Percentiles rank a stretch among this genome's conserved stretches.
Evolutionary conservation across 2,329 filamentous ascomycete species (phyloP).

Genomic region (Pseudogymnoascus sp.): DNA sequence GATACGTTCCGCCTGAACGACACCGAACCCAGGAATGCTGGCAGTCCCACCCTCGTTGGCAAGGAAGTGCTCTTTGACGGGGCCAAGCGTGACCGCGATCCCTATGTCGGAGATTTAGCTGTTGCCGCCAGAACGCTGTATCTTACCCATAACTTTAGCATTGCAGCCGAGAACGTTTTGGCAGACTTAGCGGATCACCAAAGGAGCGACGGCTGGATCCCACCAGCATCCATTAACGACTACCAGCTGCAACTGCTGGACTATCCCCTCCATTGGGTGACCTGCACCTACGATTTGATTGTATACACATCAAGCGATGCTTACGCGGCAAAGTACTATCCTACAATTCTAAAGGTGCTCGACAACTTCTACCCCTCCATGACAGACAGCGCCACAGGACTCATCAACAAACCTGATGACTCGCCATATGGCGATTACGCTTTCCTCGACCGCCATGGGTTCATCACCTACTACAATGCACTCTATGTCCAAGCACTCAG

Average conservation of each 20-base stretch:
- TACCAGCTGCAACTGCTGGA: constrained; percentile 44
- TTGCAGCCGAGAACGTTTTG: constrained; percentile 40
- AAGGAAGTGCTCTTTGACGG: constrained; percentile 44
- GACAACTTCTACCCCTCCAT: constrained; percentile 41
- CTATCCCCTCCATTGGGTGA: constrained; percentile 48
- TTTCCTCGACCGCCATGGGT: constrained; percentile 40
- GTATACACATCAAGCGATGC: constrained; percentile 42
- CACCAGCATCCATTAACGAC: constrained; percentile 37
- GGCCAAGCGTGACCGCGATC: constrained; percentile 45
- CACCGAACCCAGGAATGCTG: constrained; percentile 41
- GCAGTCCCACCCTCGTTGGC: constrained; percentile 36
- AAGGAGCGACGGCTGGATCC: constrained; percentile 45
- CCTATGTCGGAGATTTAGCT: constrained; percentile 46
- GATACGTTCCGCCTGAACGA: constrained; percentile 41
- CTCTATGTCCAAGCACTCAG: constrained; percentile 41
- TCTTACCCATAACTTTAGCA: constrained; percentile 37
- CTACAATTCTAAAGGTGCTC: constrained; percentile 34
- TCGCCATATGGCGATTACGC: constrained; percentile 44
- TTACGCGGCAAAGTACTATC: constrained; percentile 38
- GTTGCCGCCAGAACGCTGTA: constrained; percentile 43
- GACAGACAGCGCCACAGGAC: constrained; percentile 33
- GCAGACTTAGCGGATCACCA: constrained; percentile 44
- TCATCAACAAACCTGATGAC: constrained; percentile 37
- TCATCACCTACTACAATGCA: constrained; percentile 47
- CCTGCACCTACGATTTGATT: constrained; percentile 41